Evolutionary conservation across 2,329 filamentous ascomycete genomes (phyloP).

Genomic region (Eutypella sp.): DNA sequence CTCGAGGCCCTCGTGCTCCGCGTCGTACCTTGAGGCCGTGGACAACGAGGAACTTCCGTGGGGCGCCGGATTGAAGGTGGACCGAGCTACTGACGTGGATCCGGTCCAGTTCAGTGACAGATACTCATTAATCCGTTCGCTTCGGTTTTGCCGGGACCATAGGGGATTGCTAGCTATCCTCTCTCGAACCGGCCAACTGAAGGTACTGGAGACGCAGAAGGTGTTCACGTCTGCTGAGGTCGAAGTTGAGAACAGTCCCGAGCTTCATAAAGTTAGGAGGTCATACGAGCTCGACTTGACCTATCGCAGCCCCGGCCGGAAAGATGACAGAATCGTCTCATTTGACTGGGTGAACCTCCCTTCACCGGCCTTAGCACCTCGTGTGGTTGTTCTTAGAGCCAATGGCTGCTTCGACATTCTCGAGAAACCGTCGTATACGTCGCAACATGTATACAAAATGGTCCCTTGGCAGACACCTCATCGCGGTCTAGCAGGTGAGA

Average conservation of each 20-base stretch:
- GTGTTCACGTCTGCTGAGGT: constrained; percentile 42
- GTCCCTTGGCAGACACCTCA: constrained; percentile 57
- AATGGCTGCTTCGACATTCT: constrained; percentile 59
- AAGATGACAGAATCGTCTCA: constrained; percentile 58
- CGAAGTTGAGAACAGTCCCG: constrained; percentile 44
- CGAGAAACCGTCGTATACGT: constrained; percentile 54
- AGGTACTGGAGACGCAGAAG: constrained; percentile 53
- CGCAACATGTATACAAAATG: constrained; percentile 55
- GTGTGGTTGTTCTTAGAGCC: constrained; percentile 55
- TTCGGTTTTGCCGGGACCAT: constrained; percentile 59
- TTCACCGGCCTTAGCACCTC: constrained; percentile 49
- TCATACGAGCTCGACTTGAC: constrained; percentile 60
- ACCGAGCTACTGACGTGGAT: constrained; percentile 52
- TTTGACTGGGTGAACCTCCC: constrained; percentile 63
- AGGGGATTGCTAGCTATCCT: constrained; percentile 57
- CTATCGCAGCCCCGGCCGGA: constrained; percentile 46
- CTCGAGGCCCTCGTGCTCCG: constrained; percentile 46
- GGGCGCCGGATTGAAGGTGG: constrained; percentile 55
- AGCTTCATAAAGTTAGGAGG: constrained; percentile 54
- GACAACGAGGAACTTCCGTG: constrained; percentile 59
- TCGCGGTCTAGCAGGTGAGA: constrained; percentile 48
- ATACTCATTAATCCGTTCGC: constrained; percentile 56
- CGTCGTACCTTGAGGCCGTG: constrained; percentile 51
- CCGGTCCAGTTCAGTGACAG: constrained; percentile 49
- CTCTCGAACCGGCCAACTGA: constrained; percentile 59